Evolutionary conservation across 1,284 basidiomycete species (phyloP).

Genomic region (Xerocomus cyaneibrunnescens): DNA sequence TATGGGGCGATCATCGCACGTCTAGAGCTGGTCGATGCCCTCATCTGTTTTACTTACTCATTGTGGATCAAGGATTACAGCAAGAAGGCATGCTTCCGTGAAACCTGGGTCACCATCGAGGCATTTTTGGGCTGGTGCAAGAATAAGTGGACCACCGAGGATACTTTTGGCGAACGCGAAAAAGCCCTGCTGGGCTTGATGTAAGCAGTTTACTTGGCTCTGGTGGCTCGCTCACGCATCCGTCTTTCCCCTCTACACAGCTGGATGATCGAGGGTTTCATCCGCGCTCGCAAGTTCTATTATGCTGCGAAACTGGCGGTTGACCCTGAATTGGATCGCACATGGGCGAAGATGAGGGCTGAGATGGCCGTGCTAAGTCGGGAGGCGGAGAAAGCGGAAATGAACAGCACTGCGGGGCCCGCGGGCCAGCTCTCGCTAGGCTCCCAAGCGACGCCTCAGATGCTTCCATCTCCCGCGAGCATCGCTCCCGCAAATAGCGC

Average conservation of each 20-base stretch:
- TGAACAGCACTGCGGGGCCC: conserved; percentile 36
- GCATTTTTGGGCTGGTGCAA: conserved; percentile 66
- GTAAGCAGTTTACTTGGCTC: conserved; percentile 46
- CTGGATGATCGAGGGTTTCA: conserved; percentile 71
- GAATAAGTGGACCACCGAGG: conserved; percentile 61
- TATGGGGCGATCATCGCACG: conserved; percentile 67
- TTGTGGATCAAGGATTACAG: conserved; percentile 68
- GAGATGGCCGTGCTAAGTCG: conserved; percentile 47
- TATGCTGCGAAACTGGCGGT: conserved; percentile 45
- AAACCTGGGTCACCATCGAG: conserved; percentile 63
- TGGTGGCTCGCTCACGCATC: conserved; percentile 32
- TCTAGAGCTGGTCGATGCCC: conserved; percentile 70
- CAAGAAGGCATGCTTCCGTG: conserved; percentile 48
- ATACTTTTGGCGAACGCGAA: conserved; percentile 64
- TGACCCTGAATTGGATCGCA: conserved; percentile 44
- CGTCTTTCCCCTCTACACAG: conserved; percentile 41
- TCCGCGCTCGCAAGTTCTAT: conserved; percentile 57
- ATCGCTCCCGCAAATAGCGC: conserved; percentile 62
- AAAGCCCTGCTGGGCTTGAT: conserved; percentile 73
- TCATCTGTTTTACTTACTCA: conserved; percentile 71
- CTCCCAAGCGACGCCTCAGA: conserved; percentile 54
- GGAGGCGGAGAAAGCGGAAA: conserved; percentile 44
- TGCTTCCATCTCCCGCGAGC: conserved; percentile 74
- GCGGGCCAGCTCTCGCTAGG: conserved; percentile 40
- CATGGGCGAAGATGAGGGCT: conserved; percentile 39